These are phyloP conservation scores for Oryza longistaminata DNA, from an alignment of 176 grass and related monocot species.

Conservation along the genomic window DNA sequence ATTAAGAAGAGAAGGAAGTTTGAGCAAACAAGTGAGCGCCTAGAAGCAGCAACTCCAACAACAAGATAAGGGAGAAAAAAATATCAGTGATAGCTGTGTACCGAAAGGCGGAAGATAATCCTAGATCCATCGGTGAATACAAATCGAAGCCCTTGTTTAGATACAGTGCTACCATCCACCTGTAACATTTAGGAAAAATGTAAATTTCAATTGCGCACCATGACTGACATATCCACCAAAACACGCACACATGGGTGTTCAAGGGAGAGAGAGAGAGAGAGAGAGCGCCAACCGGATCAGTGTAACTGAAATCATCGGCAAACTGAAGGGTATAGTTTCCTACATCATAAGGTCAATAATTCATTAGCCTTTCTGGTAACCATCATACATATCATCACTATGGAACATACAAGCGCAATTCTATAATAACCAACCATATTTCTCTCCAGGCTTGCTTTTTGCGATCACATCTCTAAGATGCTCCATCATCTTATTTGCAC, in stretches of 20 bases:
- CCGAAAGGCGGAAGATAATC: conserved; percentile 88
- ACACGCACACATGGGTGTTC: neutral
- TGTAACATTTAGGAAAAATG: conserved; percentile 34
- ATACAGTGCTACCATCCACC: conserved; percentile 80
- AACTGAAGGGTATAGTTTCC: conserved; percentile 72
- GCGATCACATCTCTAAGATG: conserved; percentile 73
- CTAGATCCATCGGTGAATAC: conserved; percentile 86
- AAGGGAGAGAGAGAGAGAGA: neutral
- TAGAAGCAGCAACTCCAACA: neutral
- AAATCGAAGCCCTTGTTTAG: conserved; percentile 86
- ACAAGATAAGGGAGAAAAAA: neutral
- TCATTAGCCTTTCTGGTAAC: neutral
- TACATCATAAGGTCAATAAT: conserved; percentile 38
- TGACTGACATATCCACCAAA: neutral
- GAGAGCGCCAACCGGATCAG: conserved; percentile 55
- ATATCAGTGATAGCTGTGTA: conserved; percentile 22
- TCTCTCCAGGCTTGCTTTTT: conserved; percentile 55
- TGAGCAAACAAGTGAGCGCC: too few species aligned
- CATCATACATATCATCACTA: neutral
- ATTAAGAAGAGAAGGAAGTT: too few species aligned
- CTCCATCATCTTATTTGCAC: conserved; percentile 78
- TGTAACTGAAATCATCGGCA: conserved; percentile 92
- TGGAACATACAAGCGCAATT: neutral
- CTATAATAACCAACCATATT: conserved; percentile 57
- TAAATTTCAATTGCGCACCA: conserved; percentile 22